Conservation (phyloP, 225 moss, liverwort and hornwort species). For the Ulota crispa region DNA sequence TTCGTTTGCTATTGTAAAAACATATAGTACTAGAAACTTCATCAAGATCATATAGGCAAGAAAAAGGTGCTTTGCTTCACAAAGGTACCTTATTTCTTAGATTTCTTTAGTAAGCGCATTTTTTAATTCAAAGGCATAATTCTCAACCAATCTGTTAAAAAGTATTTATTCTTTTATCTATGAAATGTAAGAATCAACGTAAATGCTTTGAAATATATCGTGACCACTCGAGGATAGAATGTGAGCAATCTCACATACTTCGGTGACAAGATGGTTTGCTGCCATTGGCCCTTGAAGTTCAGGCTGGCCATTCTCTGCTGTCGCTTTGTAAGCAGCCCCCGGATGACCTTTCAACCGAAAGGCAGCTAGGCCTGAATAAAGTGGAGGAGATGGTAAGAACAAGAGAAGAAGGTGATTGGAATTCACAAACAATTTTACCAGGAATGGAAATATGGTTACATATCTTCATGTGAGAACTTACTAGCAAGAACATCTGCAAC, state of each 20-base stretch:
- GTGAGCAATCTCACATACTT: conserved; percentile 44
- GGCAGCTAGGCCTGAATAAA: conserved; percentile 70
- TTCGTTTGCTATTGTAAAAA: neutral
- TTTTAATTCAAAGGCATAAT: neutral
- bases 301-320: conserved; percentile 75
- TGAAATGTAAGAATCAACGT: neutral
- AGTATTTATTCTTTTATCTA: neutral
- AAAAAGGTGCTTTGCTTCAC: neutral
- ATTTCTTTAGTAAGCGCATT: too few relatives aligned
- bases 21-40: neutral
- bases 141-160: neutral
- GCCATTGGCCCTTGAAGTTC: conserved; percentile 82
- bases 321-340: conserved; percentile 65
- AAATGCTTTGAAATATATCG: neutral
- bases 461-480: conserved; percentile 34
- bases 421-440: neutral
- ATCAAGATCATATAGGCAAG: neutral
- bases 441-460: neutral
- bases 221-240: neutral
- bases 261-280: conserved; percentile 80
- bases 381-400: conserved; percentile 10
- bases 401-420: neutral
- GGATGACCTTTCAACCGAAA: conserved; percentile 84
- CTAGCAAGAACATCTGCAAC: conserved; percentile 96
- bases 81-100: neutral